Conservation (phyloP, 805 yeast genomes). For the Barnettozyma populi region DNA sequence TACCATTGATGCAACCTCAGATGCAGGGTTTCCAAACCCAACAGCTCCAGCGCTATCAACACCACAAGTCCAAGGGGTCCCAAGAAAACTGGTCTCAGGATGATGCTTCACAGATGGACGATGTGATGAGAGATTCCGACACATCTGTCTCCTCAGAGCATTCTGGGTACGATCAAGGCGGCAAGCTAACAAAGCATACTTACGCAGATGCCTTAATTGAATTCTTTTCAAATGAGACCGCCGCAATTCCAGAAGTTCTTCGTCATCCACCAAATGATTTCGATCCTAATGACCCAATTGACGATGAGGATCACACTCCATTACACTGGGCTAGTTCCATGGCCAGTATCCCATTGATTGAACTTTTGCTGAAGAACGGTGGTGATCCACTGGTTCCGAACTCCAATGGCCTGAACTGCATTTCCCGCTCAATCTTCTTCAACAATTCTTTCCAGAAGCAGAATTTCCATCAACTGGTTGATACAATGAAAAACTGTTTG, state of each 20-base stretch:
- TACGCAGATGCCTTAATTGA: conserved; percentile 39
- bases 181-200: conserved; percentile 27
- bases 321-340: conserved; percentile 84
- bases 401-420: conserved; percentile 59
- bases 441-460: conserved; percentile 64
- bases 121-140: conserved; percentile 32
- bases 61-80: conserved; percentile 24
- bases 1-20: conserved; percentile 19
- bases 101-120: conserved; percentile 28
- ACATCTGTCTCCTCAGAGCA: conserved; percentile 38
- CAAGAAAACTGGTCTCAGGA: conserved; percentile 29
- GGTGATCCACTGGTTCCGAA: conserved; percentile 54
- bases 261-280: conserved; percentile 58
- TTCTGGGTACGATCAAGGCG: conserved; percentile 12
- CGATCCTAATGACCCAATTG: conserved; percentile 62
- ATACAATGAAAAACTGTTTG: conserved; percentile 58
- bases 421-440: conserved; percentile 64
- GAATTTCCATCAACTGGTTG: conserved; percentile 53
- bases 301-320: conserved; percentile 76
- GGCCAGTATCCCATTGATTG: conserved; percentile 59
- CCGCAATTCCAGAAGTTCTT: conserved; percentile 30
- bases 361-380: conserved; percentile 50
- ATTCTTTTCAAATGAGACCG: conserved; percentile 41
- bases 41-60: conserved; percentile 21
- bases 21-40: conserved; percentile 19